These are phyloP conservation scores for Akebia trifoliata DNA, from an alignment of 164 flowering plant species.

Conservation along the genomic window DNA sequence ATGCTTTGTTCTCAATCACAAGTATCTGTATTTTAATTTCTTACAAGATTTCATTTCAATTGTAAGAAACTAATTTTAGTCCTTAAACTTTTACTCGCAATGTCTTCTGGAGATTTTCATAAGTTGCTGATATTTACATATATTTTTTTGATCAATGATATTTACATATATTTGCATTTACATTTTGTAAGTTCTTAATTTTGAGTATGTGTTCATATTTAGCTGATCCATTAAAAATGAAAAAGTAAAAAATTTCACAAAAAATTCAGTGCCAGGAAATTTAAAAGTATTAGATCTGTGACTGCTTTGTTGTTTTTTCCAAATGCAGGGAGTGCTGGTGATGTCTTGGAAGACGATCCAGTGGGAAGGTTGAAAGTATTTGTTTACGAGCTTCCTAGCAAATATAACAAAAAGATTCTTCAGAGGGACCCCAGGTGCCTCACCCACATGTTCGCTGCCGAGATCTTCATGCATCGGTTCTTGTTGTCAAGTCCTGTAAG, in stretches of 20 bases:
- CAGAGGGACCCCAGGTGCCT: constrained; percentile 92
- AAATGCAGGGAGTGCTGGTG: constrained; percentile 90
- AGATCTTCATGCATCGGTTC: constrained; percentile 93
- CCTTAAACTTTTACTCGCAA: too few relatives aligned
- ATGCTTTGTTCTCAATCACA: too few relatives aligned
- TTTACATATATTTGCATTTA: background rate
- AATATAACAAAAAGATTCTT: constrained; percentile 85
- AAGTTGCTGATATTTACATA: background rate
- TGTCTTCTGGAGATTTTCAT: background rate
- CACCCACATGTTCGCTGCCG: constrained; percentile 96
- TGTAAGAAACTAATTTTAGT: background rate
- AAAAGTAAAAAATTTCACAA: too few relatives aligned
- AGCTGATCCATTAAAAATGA: too few relatives aligned
- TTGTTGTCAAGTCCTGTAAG: constrained; percentile 86
- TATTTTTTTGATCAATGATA: too few relatives aligned
- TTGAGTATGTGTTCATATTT: too few relatives aligned
- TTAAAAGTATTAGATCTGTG: background rate
- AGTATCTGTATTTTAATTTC: too few relatives aligned
- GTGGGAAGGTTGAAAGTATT: constrained; percentile 93
- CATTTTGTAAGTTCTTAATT: background rate
- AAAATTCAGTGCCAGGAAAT: too few relatives aligned
- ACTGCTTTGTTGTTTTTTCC: constrained; percentile 8
- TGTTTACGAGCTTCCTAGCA: constrained; percentile 96
- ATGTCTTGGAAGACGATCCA: constrained; percentile 96
- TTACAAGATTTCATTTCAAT: too few relatives aligned